Percentiles rank a stretch among this genome's conserved stretches.
Conservation (phyloP, 2,329 filamentous ascomycete genomes). For the Bertia moriformis region DNA sequence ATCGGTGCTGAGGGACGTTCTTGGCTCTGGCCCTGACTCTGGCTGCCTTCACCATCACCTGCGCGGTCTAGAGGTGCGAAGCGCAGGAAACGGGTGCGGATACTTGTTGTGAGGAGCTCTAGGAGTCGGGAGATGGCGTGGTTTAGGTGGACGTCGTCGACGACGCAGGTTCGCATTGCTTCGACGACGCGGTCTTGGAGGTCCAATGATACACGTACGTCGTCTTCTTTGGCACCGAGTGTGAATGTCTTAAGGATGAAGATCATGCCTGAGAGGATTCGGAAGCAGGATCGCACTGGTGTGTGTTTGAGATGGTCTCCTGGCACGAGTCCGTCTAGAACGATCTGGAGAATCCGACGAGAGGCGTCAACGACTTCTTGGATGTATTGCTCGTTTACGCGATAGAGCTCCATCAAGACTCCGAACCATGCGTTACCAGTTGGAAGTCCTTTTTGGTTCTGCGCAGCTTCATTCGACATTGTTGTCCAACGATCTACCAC, state of each 20-base stretch:
- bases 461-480: constrained; percentile 17
- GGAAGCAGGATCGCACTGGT: constrained; percentile 49
- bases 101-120: constrained; percentile 39
- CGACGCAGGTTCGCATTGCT: constrained; percentile 41
- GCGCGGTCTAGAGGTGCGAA: constrained; percentile 35
- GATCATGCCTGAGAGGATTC: constrained; percentile 48
- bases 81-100: constrained; percentile 40
- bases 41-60: constrained; percentile 16
- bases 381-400: constrained; percentile 45
- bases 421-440: constrained; percentile 17
- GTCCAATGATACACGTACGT: constrained; percentile 40
- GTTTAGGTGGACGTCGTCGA: constrained; percentile 51
- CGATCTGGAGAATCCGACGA: constrained; percentile 40
- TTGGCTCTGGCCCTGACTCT: neutral
- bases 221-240: constrained; percentile 44
- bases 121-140: constrained; percentile 47
- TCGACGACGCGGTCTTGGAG: constrained; percentile 43
- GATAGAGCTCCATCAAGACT: constrained; percentile 28
- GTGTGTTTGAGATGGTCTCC: constrained; percentile 44
- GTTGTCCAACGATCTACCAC: constrained; percentile 49
- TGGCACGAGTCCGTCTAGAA: constrained; percentile 41
- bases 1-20: constrained; percentile 10
- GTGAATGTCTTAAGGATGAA: constrained; percentile 54
- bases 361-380: constrained; percentile 46
- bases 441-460: constrained; percentile 10